Percentiles rank a stretch among this genome's conserved stretches.
Conservation (phyloP, 805 yeast species). For the Ogataea ramenticola region DNA sequence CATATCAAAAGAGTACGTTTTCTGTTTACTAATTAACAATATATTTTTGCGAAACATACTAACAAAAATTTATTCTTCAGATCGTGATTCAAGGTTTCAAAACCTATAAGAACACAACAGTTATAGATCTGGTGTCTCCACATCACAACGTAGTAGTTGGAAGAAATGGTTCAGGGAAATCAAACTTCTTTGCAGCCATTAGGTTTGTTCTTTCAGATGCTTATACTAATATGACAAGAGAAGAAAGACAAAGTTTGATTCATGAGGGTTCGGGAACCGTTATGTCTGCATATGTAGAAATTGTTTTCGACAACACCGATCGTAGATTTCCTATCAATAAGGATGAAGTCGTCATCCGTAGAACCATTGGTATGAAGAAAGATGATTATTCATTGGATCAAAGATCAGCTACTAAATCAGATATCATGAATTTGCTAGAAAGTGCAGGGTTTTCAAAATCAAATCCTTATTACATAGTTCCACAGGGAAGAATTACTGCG, state of each 20-base stretch:
- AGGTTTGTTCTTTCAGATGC: conserved; percentile 89
- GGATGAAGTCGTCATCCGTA: conserved; percentile 64
- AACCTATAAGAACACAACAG: conserved; percentile 80
- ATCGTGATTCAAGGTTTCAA: conserved; percentile 88
- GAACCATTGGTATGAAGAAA: conserved; percentile 90
- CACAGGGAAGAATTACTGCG: conserved; percentile 88
- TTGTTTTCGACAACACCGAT: conserved; percentile 76
- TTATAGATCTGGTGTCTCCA: conserved; percentile 70
- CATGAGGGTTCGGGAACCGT: conserved; percentile 90
- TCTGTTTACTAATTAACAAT: too few relatives aligned
- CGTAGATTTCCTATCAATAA: conserved; percentile 64
- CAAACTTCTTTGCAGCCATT: conserved; percentile 92
- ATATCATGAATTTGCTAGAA: conserved; percentile 74
- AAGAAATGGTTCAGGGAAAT: conserved; percentile 93
- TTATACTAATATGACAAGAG: conserved; percentile 73
- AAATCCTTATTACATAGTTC: conserved; percentile 93
- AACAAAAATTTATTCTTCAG: conserved; percentile 10
- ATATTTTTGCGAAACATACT: not conserved
- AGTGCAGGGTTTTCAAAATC: conserved; percentile 88
- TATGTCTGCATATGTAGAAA: conserved; percentile 89
- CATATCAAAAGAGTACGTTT: conserved; percentile 24
- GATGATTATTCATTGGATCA: conserved; percentile 87
- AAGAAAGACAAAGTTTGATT: conserved; percentile 78
- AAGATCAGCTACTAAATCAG: conserved; percentile 70
- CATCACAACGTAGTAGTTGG: conserved; percentile 85